A percentile compares a stretch with the other conserved stretches of the same genome.
phyloP scores from a whole-genome alignment of 768 basidiomycete genomes.

The Cantharellus anzutake region DNA sequence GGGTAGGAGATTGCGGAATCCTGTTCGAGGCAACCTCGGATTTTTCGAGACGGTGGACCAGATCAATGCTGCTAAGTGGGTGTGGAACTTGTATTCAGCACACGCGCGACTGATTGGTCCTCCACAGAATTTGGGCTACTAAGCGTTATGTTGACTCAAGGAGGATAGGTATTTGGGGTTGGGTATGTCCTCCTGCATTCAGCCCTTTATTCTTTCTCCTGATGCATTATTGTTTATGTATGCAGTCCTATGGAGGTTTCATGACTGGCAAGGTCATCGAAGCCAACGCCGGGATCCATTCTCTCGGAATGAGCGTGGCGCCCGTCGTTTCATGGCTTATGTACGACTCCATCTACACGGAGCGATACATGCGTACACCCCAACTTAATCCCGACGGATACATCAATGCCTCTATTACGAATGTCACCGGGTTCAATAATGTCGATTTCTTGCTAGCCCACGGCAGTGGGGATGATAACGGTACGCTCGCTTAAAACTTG shows the following conservation, averaged over 20 bases:
- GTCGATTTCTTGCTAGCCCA: slow-evolving; percentile 74
- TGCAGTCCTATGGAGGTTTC: slow-evolving; percentile 86
- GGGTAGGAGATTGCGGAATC: slow-evolving; percentile 67
- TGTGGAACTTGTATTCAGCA: slow-evolving; percentile 6
- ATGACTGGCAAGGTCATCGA: slow-evolving; percentile 89
- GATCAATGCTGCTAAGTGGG: slow-evolving; percentile 68
- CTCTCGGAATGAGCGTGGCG: slow-evolving; percentile 81
- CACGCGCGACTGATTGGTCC: background rate
- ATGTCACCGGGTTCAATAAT: slow-evolving; percentile 71
- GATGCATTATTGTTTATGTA: slow-evolving; percentile 2
- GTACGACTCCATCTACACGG: slow-evolving; percentile 91
- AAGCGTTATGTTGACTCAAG: slow-evolving; percentile 76
- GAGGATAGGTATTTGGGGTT: slow-evolving; percentile 93
- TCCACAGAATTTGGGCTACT: slow-evolving; percentile 55
- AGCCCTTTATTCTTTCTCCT: background rate
- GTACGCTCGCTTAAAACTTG: slow-evolving; percentile 4
- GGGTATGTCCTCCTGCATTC: slow-evolving; percentile 36
- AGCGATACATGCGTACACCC: slow-evolving; percentile 88
- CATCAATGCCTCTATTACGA: slow-evolving; percentile 67
- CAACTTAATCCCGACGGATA: slow-evolving; percentile 70
- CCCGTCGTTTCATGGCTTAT: slow-evolving; percentile 79
- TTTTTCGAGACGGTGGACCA: slow-evolving; percentile 82
- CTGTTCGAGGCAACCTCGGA: slow-evolving; percentile 77
- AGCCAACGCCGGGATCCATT: slow-evolving; percentile 75
- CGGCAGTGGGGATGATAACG: slow-evolving; percentile 89